These are phyloP conservation scores for Arthroderma uncinatum DNA, from an alignment of 2,329 filamentous ascomycete species.

Conservation along the genomic window DNA sequence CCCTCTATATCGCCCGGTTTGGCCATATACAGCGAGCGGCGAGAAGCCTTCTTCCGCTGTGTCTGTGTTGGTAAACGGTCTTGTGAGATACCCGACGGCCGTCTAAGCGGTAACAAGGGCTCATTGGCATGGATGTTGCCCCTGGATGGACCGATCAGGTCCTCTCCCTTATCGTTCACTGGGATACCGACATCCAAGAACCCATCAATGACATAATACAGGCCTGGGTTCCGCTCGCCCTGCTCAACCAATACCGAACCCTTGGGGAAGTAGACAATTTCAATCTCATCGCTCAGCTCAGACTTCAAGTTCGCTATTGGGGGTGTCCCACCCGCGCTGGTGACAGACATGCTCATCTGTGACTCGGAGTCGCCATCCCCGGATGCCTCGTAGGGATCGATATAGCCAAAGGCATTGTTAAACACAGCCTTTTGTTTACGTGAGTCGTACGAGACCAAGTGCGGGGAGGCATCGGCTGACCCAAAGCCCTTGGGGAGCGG, in stretches of 20 bases:
- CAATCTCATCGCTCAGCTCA: slow-evolving; percentile 81
- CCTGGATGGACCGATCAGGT: slow-evolving; percentile 28
- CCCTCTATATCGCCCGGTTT: slow-evolving; percentile 91
- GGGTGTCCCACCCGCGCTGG: slow-evolving; percentile 48
- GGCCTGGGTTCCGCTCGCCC: slow-evolving; percentile 86
- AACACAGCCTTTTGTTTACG: slow-evolving; percentile 69
- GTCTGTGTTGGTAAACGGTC: slow-evolving; percentile 19
- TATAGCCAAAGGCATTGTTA: slow-evolving; percentile 81
- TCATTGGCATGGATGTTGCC: slow-evolving; percentile 22
- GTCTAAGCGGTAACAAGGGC: slow-evolving; percentile 38
- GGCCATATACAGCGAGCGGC: slow-evolving; percentile 73
- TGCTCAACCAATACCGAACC: slow-evolving; percentile 91
- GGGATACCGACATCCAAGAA: slow-evolving; percentile 92
- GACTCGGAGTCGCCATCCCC: slow-evolving; percentile 80
- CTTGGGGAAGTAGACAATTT: slow-evolving; percentile 95
- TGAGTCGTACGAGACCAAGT: slow-evolving; percentile 72
- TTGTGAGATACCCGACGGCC: slow-evolving; percentile 24
- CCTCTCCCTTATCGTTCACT: slow-evolving; percentile 47
- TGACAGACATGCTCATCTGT: slow-evolving; percentile 55
- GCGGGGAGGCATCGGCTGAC: slow-evolving; percentile 76
- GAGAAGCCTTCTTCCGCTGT: slow-evolving; percentile 34
- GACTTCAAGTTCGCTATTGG: slow-evolving; percentile 58
- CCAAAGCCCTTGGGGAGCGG: slow-evolving; percentile 45
- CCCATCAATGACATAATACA: slow-evolving; percentile 96
- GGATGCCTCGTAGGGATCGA: slow-evolving; percentile 64